A percentile compares a stretch with the other conserved stretches of the same genome.
These are phyloP conservation scores for Coccinonectria pachysandricola DNA, from an alignment of 2,329 filamentous ascomycete species.

Conservation along the genomic window DNA sequence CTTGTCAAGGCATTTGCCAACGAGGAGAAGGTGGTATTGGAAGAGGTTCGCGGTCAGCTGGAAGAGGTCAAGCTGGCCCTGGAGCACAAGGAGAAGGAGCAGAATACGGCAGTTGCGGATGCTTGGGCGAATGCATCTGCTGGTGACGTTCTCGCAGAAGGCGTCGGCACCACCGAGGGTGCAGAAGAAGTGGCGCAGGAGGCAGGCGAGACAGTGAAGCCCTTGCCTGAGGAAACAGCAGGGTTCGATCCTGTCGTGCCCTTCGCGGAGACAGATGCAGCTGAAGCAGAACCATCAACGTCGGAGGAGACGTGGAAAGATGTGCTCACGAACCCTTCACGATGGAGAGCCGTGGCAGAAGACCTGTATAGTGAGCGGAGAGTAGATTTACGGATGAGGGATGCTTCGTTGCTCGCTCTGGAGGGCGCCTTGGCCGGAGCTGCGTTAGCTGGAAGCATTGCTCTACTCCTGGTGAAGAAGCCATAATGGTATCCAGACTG, in stretches of 20 bases:
- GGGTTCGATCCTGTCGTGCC: conserved; percentile 2
- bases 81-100: conserved; percentile 16
- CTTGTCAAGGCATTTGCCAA: conserved; percentile 77
- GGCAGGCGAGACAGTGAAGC: conserved; percentile 1
- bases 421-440: conserved; percentile 60
- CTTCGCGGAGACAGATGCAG: conserved; percentile 3
- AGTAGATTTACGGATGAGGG: conserved; percentile 55
- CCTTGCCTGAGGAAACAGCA: conserved; percentile 3
- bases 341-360: conserved; percentile 38
- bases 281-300: conserved; percentile 1
- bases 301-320: conserved; percentile 31
- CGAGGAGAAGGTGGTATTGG: conserved; percentile 53
- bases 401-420: conserved; percentile 58
- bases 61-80: conserved; percentile 22
- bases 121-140: conserved; percentile 2
- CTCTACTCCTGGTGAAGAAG: conserved; percentile 34
- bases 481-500: no score
- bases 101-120: conserved; percentile 4
- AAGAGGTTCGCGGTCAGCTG: conserved; percentile 37
- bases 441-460: conserved; percentile 43
- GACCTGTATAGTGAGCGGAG: conserved; percentile 58
- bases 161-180: conserved; percentile 1
- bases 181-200: conserved; percentile 4
- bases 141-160: no score
- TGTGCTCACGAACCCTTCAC: conserved; percentile 28